phyloP scores from a whole-genome alignment of 2,329 filamentous ascomycete species.

The Aspergillus chevalieri region DNA sequence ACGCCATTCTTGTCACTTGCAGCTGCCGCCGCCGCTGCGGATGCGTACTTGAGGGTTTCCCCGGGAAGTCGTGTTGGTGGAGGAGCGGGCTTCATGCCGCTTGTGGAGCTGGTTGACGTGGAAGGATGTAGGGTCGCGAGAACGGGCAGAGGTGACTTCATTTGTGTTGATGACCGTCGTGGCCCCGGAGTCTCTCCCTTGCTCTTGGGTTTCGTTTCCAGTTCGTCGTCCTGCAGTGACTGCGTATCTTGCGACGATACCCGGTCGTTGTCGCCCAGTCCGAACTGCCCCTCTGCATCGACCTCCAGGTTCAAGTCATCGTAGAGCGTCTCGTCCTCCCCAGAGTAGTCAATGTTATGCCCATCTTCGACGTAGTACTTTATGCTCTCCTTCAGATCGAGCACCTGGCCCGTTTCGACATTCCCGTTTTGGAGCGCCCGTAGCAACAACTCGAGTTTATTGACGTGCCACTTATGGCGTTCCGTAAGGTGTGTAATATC shows the following conservation, averaged over 20 bases:
- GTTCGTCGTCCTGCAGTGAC: conserved; percentile 77
- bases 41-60: conserved; percentile 93
- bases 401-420: conserved; percentile 80
- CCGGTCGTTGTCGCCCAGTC: conserved; percentile 75
- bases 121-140: conserved; percentile 77
- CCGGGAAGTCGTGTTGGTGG: conserved; percentile 77
- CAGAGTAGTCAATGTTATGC: conserved; percentile 76
- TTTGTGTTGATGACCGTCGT: conserved; percentile 75
- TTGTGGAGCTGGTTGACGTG: conserved; percentile 41
- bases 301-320: conserved; percentile 89
- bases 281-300: conserved; percentile 75
- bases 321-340: conserved; percentile 88
- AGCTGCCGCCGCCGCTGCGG: conserved; percentile 86
- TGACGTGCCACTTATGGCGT: conserved; percentile 93
- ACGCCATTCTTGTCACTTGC: conserved; percentile 82
- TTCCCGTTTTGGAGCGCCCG: conserved; percentile 88
- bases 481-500: conserved; percentile 81
- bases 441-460: conserved; percentile 83
- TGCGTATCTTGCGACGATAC: conserved; percentile 93
- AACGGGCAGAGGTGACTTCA: conserved; percentile 91
- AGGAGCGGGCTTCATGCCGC: conserved; percentile 85
- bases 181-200: conserved; percentile 53
- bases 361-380: conserved; percentile 92
- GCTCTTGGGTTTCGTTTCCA: conserved; percentile 58
- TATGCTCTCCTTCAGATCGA: conserved; percentile 84